Conservation (phyloP, 1,284 basidiomycete genomes). For the Taiwanofungus camphoratus region DNA sequence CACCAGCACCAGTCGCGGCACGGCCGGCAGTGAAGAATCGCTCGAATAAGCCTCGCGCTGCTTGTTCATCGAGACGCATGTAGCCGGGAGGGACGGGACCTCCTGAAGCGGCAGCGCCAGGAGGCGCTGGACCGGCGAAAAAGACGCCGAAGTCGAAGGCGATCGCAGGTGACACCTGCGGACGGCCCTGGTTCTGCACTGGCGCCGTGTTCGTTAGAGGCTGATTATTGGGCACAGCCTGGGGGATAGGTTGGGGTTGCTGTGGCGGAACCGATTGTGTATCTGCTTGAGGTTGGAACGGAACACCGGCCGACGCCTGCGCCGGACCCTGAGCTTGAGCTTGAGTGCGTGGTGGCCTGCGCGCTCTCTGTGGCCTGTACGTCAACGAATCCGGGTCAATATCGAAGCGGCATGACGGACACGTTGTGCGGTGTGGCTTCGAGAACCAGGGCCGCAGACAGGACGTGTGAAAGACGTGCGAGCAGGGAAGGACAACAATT, state of each 20-base stretch:
- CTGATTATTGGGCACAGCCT: not conserved
- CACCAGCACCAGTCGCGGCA: not conserved
- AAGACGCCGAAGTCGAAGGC: constrained; percentile 15
- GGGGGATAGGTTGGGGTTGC: not conserved
- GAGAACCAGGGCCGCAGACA: constrained; percentile 79
- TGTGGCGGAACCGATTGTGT: constrained; percentile 3
- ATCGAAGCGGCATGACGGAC: constrained; percentile 75
- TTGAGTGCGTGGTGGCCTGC: constrained; percentile 12
- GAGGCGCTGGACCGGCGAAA: constrained; percentile 8
- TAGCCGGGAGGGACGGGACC: not conserved
- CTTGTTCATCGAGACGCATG: constrained; percentile 1
- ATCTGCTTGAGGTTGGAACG: not conserved
- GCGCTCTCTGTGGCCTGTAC: constrained; percentile 29
- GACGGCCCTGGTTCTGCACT: not conserved
- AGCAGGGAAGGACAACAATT: constrained; percentile 66
- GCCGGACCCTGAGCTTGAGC: constrained; percentile 1
- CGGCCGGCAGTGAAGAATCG: constrained; percentile 10
- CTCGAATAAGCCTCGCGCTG: constrained; percentile 11
- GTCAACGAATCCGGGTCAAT: constrained; percentile 72
- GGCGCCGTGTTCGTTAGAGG: not conserved
- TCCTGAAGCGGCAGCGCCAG: constrained; percentile 5
- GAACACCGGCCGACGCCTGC: constrained; percentile 10
- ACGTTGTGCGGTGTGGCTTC: constrained; percentile 68
- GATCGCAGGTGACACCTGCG: constrained; percentile 5
- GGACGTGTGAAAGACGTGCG: constrained; percentile 71